Percentiles rank a stretch among this genome's conserved stretches.
Evolutionary conservation across 202 grass and related monocot species (phyloP).

Genomic region (Thinopyrum obtusiflorum): DNA sequence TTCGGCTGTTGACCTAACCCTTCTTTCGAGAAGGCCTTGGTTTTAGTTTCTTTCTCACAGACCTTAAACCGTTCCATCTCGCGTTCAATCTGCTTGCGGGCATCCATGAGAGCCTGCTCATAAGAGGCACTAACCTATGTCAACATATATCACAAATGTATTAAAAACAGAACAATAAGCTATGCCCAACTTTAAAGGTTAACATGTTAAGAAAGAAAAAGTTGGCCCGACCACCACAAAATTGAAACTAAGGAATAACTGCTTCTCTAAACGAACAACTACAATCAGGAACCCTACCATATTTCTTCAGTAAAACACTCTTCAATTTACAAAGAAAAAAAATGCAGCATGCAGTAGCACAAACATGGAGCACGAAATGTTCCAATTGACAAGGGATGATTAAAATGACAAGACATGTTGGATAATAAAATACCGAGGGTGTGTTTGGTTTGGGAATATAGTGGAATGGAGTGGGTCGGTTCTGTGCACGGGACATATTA

Average conservation of each 20-base stretch:
- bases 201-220: background rate
- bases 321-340: background rate
- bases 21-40: slow-evolving; percentile 99
- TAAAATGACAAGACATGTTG: background rate
- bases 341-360: background rate
- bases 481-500: too few species aligned
- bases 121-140: slow-evolving; percentile 87
- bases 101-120: slow-evolving; percentile 99
- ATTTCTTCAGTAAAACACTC: slow-evolving; percentile 23
- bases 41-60: slow-evolving; percentile 99
- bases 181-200: slow-evolving; percentile 16
- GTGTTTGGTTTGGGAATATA: too few species aligned
- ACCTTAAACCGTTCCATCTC: slow-evolving; percentile 99
- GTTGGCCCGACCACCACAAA: background rate
- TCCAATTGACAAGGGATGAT: background rate
- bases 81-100: slow-evolving; percentile 94
- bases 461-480: too few species aligned
- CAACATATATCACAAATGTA: slow-evolving; percentile 74
- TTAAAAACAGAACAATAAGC: slow-evolving; percentile 50
- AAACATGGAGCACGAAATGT: slow-evolving; percentile 3
- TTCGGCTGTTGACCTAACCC: slow-evolving; percentile 98
- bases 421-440: background rate
- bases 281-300: slow-evolving; percentile 6
- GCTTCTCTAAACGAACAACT: background rate
- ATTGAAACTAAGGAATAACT: background rate